Evolutionary conservation across 371 early-diverging fungal genomes (phyloP).

Genomic region (Capniomyces stellatus): DNA sequence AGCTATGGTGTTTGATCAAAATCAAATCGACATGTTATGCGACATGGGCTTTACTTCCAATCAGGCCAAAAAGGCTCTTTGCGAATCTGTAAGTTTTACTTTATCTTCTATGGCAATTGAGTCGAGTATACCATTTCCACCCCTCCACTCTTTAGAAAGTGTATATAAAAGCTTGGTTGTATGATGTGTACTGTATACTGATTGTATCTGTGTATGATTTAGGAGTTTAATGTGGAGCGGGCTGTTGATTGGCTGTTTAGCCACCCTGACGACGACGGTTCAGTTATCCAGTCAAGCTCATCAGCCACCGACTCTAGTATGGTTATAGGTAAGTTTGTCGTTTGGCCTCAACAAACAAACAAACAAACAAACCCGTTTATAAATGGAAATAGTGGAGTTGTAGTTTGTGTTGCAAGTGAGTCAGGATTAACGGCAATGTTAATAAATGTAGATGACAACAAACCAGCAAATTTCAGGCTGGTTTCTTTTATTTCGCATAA

Average conservation of each 20-base stretch:
- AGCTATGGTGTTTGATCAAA: not conserved
- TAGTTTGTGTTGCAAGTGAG: not conserved
- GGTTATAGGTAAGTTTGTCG: too few relatives aligned
- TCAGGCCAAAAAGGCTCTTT: conserved; percentile 67
- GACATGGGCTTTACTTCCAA: conserved; percentile 81
- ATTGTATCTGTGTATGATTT: not conserved
- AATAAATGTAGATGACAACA: conserved; percentile 20
- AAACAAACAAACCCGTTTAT: too few relatives aligned
- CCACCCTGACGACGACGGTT: conserved; percentile 52
- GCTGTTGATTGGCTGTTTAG: conserved; percentile 91
- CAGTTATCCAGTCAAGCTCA: too few relatives aligned
- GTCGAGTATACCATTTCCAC: too few relatives aligned
- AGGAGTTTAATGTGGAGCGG: conserved; percentile 38
- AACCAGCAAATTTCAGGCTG: conserved; percentile 48
- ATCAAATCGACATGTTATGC: conserved; percentile 26
- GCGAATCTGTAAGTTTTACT: conserved; percentile 65
- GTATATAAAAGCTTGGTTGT: too few relatives aligned
- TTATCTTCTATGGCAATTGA: too few relatives aligned
- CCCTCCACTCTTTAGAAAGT: too few relatives aligned
- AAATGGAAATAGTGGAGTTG: too few relatives aligned
- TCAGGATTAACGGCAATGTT: not conserved
- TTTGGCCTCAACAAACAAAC: too few relatives aligned
- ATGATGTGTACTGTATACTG: too few relatives aligned
- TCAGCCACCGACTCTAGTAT: too few relatives aligned
- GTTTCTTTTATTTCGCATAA: conserved; percentile 82